Percentiles rank a stretch among this genome's conserved stretches.
Conservation (phyloP, 2,329 filamentous ascomycete species). For the Verticillium klebahnii region DNA sequence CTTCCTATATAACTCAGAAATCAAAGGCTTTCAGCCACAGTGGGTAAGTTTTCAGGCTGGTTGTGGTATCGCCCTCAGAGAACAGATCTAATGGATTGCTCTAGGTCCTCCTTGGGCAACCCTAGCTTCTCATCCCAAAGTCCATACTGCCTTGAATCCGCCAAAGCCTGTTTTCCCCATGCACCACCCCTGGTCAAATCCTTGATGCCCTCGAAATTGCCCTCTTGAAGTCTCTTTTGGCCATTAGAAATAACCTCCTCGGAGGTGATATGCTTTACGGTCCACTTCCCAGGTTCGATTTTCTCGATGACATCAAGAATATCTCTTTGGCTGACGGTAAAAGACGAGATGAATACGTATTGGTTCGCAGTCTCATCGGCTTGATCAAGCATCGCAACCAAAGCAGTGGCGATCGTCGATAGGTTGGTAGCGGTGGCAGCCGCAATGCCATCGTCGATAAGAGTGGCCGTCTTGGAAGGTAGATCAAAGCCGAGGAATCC, state of each 20-base stretch:
- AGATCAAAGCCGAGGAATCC: constrained; percentile 13
- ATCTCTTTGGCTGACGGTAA: not conserved
- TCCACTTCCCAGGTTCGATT: not conserved
- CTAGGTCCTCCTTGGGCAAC: not conserved
- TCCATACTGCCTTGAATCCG: not conserved
- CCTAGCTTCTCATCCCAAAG: constrained; percentile 2
- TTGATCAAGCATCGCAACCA: not conserved
- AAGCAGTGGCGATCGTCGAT: not conserved
- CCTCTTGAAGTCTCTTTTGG: not conserved
- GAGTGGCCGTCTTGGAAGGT: constrained; percentile 7
- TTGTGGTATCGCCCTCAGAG: no score
- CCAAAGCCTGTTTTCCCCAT: not conserved
- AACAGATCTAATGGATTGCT: not conserved
- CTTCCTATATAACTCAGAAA: no score
- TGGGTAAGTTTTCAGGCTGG: no score
- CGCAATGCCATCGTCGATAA: constrained; percentile 3
- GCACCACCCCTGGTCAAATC: not conserved
- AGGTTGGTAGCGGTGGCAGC: not conserved
- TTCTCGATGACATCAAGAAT: not conserved
- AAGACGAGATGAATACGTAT: not conserved
- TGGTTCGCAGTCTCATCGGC: not conserved
- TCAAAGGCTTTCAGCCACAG: no score
- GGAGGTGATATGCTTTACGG: not conserved
- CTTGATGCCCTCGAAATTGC: not conserved
- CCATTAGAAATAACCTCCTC: not conserved